Evolutionary conservation across 768 basidiomycete genomes (phyloP).

Genomic region (Mrakia blollopis): DNA sequence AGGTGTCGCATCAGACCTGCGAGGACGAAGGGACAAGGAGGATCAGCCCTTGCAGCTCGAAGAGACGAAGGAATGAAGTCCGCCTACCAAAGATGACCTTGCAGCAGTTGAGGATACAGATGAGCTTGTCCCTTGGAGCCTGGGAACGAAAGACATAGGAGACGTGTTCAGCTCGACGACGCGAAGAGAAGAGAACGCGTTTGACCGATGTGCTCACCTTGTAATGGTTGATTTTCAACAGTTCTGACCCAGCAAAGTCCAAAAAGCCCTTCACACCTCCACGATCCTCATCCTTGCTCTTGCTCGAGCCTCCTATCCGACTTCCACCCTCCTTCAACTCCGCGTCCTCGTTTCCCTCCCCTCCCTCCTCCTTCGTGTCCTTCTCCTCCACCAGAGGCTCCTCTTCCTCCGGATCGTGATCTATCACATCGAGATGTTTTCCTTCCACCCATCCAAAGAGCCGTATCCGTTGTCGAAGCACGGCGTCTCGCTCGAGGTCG

Average conservation of each 20-base stretch:
- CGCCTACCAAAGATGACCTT: conserved; percentile 94
- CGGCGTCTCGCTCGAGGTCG: conserved; percentile 91
- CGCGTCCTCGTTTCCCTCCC: no score
- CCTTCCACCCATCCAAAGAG: conserved; percentile 88
- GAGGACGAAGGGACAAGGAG: background rate
- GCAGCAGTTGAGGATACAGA: conserved; percentile 94
- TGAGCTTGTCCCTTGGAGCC: conserved; percentile 94
- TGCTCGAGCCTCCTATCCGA: conserved; percentile 49
- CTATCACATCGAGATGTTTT: conserved; percentile 72
- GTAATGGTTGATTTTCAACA: conserved; percentile 96
- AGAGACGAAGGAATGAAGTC: background rate
- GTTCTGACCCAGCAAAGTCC: conserved; percentile 53
- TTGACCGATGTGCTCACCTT: conserved; percentile 49
- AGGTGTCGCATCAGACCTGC: conserved; percentile 84
- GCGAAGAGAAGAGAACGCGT: background rate
- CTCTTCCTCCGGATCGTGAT: conserved; percentile 17
- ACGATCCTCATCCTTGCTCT: conserved; percentile 40
- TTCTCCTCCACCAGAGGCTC: background rate
- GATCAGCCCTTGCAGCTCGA: no score
- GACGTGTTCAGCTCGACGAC: background rate
- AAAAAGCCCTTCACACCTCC: conserved; percentile 63
- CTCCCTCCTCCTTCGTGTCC: conserved; percentile 8
- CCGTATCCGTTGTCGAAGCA: conserved; percentile 80
- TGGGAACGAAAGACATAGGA: background rate
- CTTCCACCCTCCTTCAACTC: background rate